Evolutionary conservation across 2,329 filamentous ascomycete genomes (phyloP).

Genomic region (Scedosporium minutisporum): DNA sequence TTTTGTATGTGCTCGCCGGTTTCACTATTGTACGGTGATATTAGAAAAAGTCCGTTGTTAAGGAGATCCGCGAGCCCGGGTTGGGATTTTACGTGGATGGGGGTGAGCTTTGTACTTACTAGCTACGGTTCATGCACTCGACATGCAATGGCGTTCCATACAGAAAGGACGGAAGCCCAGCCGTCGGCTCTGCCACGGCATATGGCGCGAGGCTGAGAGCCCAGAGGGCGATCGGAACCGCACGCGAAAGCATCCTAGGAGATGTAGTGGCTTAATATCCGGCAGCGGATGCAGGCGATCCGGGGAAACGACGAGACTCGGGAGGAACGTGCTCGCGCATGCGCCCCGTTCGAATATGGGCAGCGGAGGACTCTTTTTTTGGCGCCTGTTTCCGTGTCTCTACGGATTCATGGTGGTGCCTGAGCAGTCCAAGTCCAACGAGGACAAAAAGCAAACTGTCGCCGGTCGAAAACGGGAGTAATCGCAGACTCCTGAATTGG

Average conservation of each 20-base stretch:
- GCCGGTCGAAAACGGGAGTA: no score
- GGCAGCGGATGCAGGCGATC: no score
- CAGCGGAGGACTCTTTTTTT: neutral
- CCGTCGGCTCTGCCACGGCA: neutral
- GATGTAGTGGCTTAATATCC: neutral
- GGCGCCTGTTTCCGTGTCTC: neutral
- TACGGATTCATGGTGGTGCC: neutral
- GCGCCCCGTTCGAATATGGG: neutral
- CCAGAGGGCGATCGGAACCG: neutral
- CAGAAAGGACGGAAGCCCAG: conserved; percentile 40
- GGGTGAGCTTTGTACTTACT: conserved; percentile 36
- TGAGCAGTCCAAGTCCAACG: neutral
- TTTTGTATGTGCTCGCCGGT: conserved; percentile 86
- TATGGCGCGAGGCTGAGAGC: neutral
- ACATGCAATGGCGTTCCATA: conserved; percentile 60
- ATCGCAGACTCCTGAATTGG: no score
- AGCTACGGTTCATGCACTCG: conserved; percentile 64
- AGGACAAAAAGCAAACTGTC: neutral
- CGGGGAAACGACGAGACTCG: neutral
- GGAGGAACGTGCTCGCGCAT: neutral
- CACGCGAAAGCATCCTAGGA: neutral
- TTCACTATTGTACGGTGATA: conserved; percentile 44
- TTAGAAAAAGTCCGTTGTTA: neutral
- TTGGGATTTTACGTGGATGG: neutral
- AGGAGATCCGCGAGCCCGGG: neutral